phyloP scores from a whole-genome alignment of 1,139 yeast species.

The Geotrichum siamense region DNA sequence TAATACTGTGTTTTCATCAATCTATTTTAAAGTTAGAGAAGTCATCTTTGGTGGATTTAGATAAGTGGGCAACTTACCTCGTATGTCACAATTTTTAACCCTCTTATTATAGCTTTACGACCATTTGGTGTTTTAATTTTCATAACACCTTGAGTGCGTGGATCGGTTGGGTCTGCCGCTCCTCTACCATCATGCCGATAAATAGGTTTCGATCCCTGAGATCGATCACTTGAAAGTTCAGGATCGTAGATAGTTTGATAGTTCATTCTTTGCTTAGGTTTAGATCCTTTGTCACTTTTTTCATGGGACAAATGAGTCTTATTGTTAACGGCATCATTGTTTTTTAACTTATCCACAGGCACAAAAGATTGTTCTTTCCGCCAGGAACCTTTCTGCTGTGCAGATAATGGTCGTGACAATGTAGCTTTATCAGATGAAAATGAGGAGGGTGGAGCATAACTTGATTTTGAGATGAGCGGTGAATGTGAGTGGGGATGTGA shows the following conservation, averaged over 20 bases:
- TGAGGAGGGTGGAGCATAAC: background rate
- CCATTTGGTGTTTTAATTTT: conserved; percentile 29
- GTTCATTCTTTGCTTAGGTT: conserved; percentile 6
- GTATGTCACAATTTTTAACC: conserved; percentile 49
- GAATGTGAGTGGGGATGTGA: background rate
- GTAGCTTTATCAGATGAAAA: background rate
- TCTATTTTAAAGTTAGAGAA: conserved; percentile 12
- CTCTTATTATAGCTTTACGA: conserved; percentile 31
- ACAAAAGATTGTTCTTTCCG: background rate
- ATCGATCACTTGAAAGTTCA: conserved; percentile 40
- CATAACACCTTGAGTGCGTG: conserved; percentile 10
- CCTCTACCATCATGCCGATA: conserved; percentile 23
- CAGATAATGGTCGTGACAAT: background rate
- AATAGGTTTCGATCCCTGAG: conserved; percentile 38
- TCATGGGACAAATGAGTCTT: background rate
- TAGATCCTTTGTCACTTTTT: background rate
- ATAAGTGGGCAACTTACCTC: too few relatives aligned
- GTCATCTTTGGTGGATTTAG: too few relatives aligned
- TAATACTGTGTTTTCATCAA: conserved; percentile 67
- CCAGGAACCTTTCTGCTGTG: background rate
- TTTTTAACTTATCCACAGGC: background rate
- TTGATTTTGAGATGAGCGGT: background rate
- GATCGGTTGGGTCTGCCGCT: conserved; percentile 14
- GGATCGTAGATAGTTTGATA: conserved; percentile 47
- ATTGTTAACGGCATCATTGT: background rate